Percentiles rank a stretch among this genome's conserved stretches.
Evolutionary conservation across 1,284 basidiomycete species (phyloP).

Genomic region (Rhizoctonia solani): DNA sequence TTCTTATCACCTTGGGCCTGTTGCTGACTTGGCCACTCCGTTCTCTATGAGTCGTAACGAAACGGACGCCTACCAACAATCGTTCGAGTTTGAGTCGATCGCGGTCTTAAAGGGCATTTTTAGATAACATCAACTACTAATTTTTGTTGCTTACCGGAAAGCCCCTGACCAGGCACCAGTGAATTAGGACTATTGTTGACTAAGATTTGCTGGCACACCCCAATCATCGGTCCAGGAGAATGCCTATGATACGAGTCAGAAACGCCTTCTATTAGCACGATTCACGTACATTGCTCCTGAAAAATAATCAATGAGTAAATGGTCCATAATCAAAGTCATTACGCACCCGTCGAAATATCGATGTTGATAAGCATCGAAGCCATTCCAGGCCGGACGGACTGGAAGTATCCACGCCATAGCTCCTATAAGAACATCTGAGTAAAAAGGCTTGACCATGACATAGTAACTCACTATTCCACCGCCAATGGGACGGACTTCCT

Average conservation of each 20-base stretch:
- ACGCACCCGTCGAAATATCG: constrained; percentile 74
- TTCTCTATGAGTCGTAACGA: constrained; percentile 52
- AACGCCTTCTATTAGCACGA: neutral
- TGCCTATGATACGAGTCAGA: constrained; percentile 52
- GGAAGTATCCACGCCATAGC: constrained; percentile 40
- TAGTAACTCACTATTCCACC: constrained; percentile 54
- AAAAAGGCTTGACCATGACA: neutral
- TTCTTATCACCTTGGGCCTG: constrained; percentile 57
- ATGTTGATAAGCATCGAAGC: constrained; percentile 72
- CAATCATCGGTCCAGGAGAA: constrained; percentile 53
- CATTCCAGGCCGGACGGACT: constrained; percentile 67
- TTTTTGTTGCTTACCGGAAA: neutral
- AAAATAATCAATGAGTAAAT: neutral
- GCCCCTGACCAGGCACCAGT: constrained; percentile 53
- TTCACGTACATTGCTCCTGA: constrained; percentile 45
- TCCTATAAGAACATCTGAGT: neutral
- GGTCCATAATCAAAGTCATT: neutral
- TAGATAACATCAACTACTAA: neutral
- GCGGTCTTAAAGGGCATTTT: constrained; percentile 8
- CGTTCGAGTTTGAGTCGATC: constrained; percentile 52
- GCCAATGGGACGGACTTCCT: constrained; percentile 64
- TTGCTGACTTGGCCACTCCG: constrained; percentile 33
- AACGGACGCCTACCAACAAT: constrained; percentile 62
- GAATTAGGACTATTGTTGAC: constrained; percentile 55
- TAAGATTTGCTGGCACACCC: constrained; percentile 62